Conservation (phyloP, 176 grass and related monocot genomes). For the Coix lacrymajobi region DNA sequence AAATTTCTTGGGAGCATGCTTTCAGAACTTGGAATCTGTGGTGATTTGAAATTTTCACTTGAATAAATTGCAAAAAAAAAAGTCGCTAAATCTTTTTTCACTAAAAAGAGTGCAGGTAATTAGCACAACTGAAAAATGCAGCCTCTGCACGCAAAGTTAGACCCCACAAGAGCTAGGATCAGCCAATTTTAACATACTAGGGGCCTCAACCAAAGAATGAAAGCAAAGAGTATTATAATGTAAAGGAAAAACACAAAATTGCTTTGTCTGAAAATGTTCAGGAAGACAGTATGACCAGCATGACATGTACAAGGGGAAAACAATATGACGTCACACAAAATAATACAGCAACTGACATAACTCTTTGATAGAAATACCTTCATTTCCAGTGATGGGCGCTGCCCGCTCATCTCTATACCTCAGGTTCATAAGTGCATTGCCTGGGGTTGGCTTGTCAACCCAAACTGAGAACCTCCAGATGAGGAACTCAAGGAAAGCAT, state of each 20-base stretch:
- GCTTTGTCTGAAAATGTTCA: not conserved
- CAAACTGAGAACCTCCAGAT: conserved; percentile 99
- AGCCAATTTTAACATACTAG: not conserved
- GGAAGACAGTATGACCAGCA: not conserved
- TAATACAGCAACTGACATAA: not conserved
- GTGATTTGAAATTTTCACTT: not conserved
- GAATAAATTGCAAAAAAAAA: not conserved
- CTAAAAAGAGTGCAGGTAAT: not conserved
- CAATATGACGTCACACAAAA: no score
- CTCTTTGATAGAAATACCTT: conserved; percentile 41
- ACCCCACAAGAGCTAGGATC: not conserved
- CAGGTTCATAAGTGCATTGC: conserved; percentile 93
- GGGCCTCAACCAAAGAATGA: not conserved
- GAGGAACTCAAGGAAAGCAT: conserved; percentile 95
- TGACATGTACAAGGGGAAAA: not conserved
- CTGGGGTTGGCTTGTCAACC: conserved; percentile 96
- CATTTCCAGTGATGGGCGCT: conserved; percentile 58
- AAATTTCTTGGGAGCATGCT: not conserved
- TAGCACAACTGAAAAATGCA: not conserved
- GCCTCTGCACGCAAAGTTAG: not conserved
- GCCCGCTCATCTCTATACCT: conserved; percentile 85
- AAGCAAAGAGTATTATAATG: not conserved
- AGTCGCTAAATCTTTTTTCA: not conserved
- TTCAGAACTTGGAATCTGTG: not conserved
- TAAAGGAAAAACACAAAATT: not conserved